phyloP scores from a whole-genome alignment of 257 asterid species.

The Solanum tacnaense region DNA sequence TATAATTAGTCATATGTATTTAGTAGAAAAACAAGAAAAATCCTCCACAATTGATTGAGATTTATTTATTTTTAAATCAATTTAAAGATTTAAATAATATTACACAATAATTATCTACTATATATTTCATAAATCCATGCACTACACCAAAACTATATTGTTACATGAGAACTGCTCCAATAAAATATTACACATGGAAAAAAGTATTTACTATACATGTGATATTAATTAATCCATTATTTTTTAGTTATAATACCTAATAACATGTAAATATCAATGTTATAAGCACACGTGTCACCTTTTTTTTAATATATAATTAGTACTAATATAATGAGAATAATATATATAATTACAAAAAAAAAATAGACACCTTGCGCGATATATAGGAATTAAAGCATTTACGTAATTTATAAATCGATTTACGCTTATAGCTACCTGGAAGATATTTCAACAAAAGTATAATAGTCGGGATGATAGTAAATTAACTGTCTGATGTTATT shows the following conservation, averaged over 20 bases:
- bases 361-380: background rate
- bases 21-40: background rate
- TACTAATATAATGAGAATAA: background rate
- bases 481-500: background rate
- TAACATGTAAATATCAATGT: background rate
- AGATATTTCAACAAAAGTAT: background rate
- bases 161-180: background rate
- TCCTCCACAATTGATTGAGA: background rate
- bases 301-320: background rate
- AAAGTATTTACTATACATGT: background rate
- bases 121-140: background rate
- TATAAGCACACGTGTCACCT: background rate
- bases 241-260: background rate
- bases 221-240: too few relatives aligned
- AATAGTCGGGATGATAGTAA: background rate
- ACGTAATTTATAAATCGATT: too few relatives aligned
- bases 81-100: background rate
- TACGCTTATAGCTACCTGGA: background rate
- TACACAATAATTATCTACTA: background rate
- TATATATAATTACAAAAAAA: background rate
- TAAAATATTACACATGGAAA: background rate
- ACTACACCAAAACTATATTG: background rate
- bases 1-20: background rate
- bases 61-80: background rate
- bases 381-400: background rate